A percentile compares a stretch with the other conserved stretches of the same genome.
These are phyloP conservation scores for Neurospora sp. DNA, from an alignment of 495 filamentous ascomycete genomes.

Conservation along the genomic window DNA sequence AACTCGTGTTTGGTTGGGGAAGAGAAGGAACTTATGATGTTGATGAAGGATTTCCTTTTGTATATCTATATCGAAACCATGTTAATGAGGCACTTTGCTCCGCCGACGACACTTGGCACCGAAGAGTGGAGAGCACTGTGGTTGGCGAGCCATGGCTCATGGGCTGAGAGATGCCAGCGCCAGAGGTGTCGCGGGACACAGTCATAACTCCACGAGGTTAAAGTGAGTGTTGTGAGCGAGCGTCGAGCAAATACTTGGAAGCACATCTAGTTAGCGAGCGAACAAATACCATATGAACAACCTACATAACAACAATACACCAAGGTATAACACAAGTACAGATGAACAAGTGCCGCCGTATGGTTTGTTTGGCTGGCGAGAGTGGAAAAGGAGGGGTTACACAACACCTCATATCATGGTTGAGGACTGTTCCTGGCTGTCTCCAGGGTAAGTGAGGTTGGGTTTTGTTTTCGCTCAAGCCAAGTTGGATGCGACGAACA, in stretches of 20 bases:
- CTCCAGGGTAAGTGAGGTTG: neutral
- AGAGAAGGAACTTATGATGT: constrained; percentile 13
- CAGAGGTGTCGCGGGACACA: neutral
- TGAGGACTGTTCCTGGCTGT: neutral
- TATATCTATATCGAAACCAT: constrained; percentile 35
- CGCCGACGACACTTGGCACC: constrained; percentile 48
- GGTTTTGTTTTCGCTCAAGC: neutral
- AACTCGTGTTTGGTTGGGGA: neutral
- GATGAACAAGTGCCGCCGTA: neutral
- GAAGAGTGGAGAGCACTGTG: constrained; percentile 38
- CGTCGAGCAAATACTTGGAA: constrained; percentile 44
- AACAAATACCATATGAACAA: neutral
- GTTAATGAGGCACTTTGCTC: constrained; percentile 39
- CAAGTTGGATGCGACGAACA: neutral
- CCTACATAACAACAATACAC: neutral
- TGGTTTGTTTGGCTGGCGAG: neutral
- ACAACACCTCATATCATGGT: neutral
- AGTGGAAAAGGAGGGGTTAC: neutral
- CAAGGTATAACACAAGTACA: neutral
- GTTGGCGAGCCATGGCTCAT: neutral
- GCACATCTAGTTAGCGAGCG: constrained; percentile 16
- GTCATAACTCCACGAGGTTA: constrained; percentile 45
- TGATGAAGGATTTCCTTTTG: constrained; percentile 31
- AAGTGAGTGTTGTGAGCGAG: constrained; percentile 47
- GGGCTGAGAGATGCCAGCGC: neutral